These are phyloP conservation scores for Rhynchosporium agropyri DNA, from an alignment of 2,329 filamentous ascomycete genomes.

Conservation along the genomic window DNA sequence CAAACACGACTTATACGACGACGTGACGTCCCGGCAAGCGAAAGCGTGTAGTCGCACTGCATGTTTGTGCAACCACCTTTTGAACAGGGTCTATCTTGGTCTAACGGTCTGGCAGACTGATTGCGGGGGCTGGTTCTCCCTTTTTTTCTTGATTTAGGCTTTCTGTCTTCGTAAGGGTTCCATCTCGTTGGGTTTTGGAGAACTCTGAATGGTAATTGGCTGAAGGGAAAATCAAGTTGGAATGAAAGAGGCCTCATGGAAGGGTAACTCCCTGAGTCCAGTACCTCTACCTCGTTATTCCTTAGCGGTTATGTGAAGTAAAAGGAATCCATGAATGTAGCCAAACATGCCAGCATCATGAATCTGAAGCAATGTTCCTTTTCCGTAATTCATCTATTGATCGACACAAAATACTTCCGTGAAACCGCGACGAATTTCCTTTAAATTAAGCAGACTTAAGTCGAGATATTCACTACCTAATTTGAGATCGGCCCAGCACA, in stretches of 20 bases:
- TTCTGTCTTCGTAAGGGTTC: background rate
- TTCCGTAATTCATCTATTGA: background rate
- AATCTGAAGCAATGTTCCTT: conserved; percentile 1
- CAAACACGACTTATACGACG: background rate
- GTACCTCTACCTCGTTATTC: background rate
- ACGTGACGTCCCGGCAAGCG: conserved; percentile 2
- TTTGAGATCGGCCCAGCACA: background rate
- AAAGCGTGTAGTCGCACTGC: background rate
- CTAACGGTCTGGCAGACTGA: background rate
- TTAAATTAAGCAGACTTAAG: background rate
- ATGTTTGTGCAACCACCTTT: background rate
- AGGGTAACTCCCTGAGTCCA: too few relatives aligned
- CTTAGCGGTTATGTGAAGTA: background rate
- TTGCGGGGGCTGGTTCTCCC: background rate
- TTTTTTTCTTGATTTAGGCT: background rate
- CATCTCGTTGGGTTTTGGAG: background rate
- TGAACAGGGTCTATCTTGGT: background rate
- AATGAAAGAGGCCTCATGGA: background rate
- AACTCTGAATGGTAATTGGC: background rate
- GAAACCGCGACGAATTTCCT: background rate
- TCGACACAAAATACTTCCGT: background rate
- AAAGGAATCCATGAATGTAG: conserved; percentile 11
- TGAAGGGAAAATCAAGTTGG: too few relatives aligned
- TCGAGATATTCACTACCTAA: background rate
- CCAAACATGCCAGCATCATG: background rate